Conservation (phyloP, 495 filamentous ascomycete genomes). For the Pyrenula aspistea region DNA sequence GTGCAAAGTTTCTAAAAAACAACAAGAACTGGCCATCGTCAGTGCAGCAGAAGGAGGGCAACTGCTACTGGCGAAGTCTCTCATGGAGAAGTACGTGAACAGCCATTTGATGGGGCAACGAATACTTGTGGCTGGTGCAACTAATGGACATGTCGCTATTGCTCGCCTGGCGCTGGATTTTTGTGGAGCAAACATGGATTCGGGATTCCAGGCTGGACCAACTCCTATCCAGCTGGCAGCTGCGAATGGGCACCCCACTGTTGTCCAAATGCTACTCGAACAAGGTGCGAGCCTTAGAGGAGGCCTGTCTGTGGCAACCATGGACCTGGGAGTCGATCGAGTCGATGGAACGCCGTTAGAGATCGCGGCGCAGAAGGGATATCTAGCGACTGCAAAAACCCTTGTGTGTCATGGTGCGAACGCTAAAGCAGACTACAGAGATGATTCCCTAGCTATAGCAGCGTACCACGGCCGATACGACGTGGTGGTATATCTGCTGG, state of each 20-base stretch:
- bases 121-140: background rate
- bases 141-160: background rate
- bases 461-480: background rate
- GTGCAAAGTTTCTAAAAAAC: background rate
- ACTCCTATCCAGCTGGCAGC: background rate
- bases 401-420: background rate
- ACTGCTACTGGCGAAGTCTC: background rate
- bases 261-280: background rate
- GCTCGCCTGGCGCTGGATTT: background rate
- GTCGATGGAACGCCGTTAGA: background rate
- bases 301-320: too few species aligned
- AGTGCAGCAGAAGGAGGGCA: background rate
- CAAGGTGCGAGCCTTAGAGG: background rate
- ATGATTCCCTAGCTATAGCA: background rate
- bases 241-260: background rate
- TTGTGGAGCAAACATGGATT: background rate
- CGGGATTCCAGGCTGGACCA: background rate
- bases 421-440: background rate
- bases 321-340: background rate
- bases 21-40: background rate
- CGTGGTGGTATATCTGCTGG: background rate
- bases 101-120: too few species aligned
- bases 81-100: too few species aligned
- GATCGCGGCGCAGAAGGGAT: background rate
- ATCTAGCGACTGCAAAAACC: background rate